A percentile compares a stretch with the other conserved stretches of the same genome.
Evolutionary conservation across 2,329 filamentous ascomycete species (phyloP).

Genomic region (Fusarium graminum): DNA sequence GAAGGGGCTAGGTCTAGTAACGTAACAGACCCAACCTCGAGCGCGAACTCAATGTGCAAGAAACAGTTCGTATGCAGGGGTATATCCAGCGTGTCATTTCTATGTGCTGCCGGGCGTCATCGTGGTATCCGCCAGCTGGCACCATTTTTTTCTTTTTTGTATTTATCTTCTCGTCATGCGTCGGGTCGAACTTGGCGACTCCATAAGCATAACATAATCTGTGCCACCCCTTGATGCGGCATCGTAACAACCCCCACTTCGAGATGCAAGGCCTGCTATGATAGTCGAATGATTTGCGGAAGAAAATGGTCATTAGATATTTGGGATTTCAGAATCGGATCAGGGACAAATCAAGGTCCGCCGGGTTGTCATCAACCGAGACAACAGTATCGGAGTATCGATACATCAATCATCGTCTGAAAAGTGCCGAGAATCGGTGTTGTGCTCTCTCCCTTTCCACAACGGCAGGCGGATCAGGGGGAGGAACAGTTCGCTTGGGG

Average conservation of each 20-base stretch:
- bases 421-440: slow-evolving; percentile 33
- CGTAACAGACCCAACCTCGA: slow-evolving; percentile 48
- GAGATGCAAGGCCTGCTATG: slow-evolving; percentile 50
- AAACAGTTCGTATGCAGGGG: slow-evolving; percentile 50
- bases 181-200: slow-evolving; percentile 40
- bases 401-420: slow-evolving; percentile 35
- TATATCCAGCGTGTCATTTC: slow-evolving; percentile 52
- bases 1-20: slow-evolving; percentile 45
- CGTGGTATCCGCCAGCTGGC: slow-evolving; percentile 43
- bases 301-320: slow-evolving; percentile 49
- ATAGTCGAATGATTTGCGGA: slow-evolving; percentile 43
- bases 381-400: slow-evolving; percentile 22
- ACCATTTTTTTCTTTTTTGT: slow-evolving; percentile 27
- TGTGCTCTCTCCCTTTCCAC: slow-evolving; percentile 29
- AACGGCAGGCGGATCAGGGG: slow-evolving; percentile 12
- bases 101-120: slow-evolving; percentile 48
- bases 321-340: slow-evolving; percentile 42
- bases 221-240: slow-evolving; percentile 39
- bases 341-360: slow-evolving; percentile 24
- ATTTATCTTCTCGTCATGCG: slow-evolving; percentile 32
- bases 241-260: slow-evolving; percentile 44
- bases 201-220: slow-evolving; percentile 37
- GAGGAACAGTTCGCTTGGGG: slow-evolving; percentile 39
- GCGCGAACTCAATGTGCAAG: slow-evolving; percentile 45
- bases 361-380: slow-evolving; percentile 26